Evolutionary conservation across 1,284 basidiomycete species (phyloP).

Genomic region (Amylostereum chailletii): DNA sequence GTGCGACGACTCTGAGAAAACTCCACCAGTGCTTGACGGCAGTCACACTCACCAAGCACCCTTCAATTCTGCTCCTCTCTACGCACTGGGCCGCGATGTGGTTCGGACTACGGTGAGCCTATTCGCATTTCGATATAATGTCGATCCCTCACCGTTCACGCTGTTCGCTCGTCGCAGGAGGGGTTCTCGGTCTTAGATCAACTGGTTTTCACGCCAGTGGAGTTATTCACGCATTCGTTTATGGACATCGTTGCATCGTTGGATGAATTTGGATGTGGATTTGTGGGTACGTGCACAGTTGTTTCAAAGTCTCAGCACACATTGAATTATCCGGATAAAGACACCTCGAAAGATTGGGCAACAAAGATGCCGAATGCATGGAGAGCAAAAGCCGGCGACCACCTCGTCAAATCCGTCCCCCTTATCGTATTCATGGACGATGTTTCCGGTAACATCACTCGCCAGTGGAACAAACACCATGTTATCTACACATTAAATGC

Average conservation of each 20-base stretch:
- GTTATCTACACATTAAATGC: conserved; percentile 20
- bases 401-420: conserved; percentile 15
- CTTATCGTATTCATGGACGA: conserved; percentile 24
- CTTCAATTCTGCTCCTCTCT: background rate
- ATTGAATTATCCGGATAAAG: conserved; percentile 1
- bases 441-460: conserved; percentile 22
- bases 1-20: too few species aligned
- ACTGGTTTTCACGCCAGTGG: background rate
- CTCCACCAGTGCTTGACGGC: background rate
- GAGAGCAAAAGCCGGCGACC: conserved; percentile 10
- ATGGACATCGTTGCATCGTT: background rate
- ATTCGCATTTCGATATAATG: background rate
- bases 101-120: background rate
- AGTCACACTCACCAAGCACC: background rate
- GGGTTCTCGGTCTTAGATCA: background rate
- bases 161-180: too few species aligned
- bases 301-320: background rate
- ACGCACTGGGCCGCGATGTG: background rate
- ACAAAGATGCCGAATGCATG: conserved; percentile 16
- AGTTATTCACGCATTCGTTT: background rate
- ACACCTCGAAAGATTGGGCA: conserved; percentile 9
- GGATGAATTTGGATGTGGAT: background rate
- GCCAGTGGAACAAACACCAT: conserved; percentile 24
- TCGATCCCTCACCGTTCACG: background rate
- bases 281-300: background rate